Evolutionary conservation across 106 monocot genomes (phyloP).

Genomic region (Iris macrosiphon): DNA sequence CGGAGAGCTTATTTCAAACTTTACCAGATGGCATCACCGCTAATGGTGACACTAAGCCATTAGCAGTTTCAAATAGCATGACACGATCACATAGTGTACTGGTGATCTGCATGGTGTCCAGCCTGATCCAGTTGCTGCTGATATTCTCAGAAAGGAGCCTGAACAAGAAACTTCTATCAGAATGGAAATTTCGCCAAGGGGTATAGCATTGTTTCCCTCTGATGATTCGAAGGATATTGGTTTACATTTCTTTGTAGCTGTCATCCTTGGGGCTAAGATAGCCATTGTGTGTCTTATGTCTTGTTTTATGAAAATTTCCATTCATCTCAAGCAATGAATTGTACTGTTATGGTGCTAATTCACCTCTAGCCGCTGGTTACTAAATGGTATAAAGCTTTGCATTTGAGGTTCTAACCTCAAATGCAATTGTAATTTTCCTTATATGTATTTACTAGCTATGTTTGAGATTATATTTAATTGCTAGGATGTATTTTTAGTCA

Average conservation of each 20-base stretch:
- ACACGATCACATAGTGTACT: slow-evolving; percentile 85
- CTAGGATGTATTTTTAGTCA: too few relatives aligned
- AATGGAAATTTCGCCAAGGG: slow-evolving; percentile 64
- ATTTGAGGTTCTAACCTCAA: too few relatives aligned
- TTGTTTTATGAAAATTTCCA: background rate
- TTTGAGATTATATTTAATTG: too few relatives aligned
- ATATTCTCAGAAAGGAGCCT: slow-evolving; percentile 93
- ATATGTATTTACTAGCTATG: too few relatives aligned
- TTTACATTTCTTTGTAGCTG: background rate
- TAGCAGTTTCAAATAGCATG: slow-evolving; percentile 60
- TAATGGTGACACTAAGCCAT: slow-evolving; percentile 49
- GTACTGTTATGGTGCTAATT: too few relatives aligned
- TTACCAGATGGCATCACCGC: slow-evolving; percentile 34
- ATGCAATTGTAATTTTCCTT: too few relatives aligned
- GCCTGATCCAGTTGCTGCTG: slow-evolving; percentile 87
- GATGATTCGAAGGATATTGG: too few relatives aligned
- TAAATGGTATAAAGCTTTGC: too few relatives aligned
- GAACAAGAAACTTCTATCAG: slow-evolving; percentile 87
- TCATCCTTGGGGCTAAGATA: background rate
- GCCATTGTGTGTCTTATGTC: too few relatives aligned
- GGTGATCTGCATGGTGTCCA: slow-evolving; percentile 91
- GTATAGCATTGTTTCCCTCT: slow-evolving; percentile 31
- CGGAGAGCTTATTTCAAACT: slow-evolving; percentile 29
- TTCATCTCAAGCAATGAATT: too few relatives aligned
- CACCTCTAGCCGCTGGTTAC: too few relatives aligned